Conservation (phyloP, 2,329 filamentous ascomycete species). For the Stachybotrys echinatus region DNA sequence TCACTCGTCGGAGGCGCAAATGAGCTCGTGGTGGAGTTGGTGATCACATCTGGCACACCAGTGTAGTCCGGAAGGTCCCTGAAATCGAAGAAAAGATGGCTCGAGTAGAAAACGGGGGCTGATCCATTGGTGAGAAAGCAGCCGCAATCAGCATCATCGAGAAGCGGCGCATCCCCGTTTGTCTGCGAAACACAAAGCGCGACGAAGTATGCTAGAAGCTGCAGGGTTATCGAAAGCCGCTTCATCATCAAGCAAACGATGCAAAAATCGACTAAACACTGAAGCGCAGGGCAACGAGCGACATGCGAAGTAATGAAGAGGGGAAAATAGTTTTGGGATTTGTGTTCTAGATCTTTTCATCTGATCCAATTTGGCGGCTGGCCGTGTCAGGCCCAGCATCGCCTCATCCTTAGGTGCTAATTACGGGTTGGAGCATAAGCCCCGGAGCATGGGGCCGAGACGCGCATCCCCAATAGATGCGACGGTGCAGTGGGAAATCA, state of each 20-base stretch:
- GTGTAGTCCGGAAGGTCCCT: slow-evolving; percentile 34
- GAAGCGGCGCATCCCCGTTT: neutral
- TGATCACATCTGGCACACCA: slow-evolving; percentile 24
- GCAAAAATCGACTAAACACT: no score
- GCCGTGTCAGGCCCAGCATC: neutral
- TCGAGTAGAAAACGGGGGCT: slow-evolving; percentile 34
- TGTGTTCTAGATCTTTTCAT: neutral
- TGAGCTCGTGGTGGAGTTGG: slow-evolving; percentile 18
- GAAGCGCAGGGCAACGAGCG: neutral
- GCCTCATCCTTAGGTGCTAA: neutral
- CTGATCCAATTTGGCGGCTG: neutral
- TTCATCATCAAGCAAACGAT: no score
- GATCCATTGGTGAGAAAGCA: slow-evolving; percentile 45
- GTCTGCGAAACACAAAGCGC: neutral
- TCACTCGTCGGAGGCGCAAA: slow-evolving; percentile 26
- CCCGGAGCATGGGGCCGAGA: neutral
- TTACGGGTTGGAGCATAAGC: neutral
- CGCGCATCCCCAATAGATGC: neutral
- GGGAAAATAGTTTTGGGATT: neutral
- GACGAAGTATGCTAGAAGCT: neutral
- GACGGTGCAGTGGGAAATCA: neutral
- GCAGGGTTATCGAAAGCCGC: slow-evolving; percentile 3
- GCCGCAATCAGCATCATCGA: slow-evolving; percentile 31
- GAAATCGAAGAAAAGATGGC: slow-evolving; percentile 47
- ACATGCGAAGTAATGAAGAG: neutral